A percentile compares a stretch with the other conserved stretches of the same genome.
phyloP scores from a whole-genome alignment of 2,329 filamentous ascomycete genomes.

The Penicillium sp. region DNA sequence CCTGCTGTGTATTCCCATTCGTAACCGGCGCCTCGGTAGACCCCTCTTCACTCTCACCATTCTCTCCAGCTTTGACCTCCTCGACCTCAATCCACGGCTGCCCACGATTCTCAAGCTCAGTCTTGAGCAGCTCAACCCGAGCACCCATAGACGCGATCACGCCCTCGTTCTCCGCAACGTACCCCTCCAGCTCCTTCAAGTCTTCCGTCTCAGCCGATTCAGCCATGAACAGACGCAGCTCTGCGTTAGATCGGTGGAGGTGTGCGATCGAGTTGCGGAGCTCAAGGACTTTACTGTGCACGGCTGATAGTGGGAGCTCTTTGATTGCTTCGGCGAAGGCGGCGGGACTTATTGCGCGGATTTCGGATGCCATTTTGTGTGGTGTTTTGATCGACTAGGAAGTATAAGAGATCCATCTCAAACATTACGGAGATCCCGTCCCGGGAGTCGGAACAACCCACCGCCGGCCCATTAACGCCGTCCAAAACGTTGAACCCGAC shows the following conservation, averaged over 20 bases:
- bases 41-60: constrained; percentile 20
- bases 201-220: constrained; percentile 52
- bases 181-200: constrained; percentile 31
- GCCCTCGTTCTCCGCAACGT: constrained; percentile 54
- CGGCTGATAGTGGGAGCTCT: constrained; percentile 53
- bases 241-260: constrained; percentile 53
- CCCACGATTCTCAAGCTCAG: constrained; percentile 52
- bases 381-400: no score
- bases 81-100: constrained; percentile 48
- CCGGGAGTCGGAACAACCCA: background rate
- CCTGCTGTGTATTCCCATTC: constrained; percentile 16
- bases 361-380: constrained; percentile 47
- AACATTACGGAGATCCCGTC: background rate
- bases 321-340: constrained; percentile 54
- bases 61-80: constrained; percentile 19
- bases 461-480: background rate
- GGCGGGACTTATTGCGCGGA: constrained; percentile 47
- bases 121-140: constrained; percentile 50
- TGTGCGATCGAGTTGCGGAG: constrained; percentile 58
- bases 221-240: constrained; percentile 50
- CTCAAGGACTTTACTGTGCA: constrained; percentile 59
- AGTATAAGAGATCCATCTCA: background rate
- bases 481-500: background rate
- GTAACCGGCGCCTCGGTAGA: constrained; percentile 10
- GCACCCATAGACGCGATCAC: constrained; percentile 55